Evolutionary conservation across 2,329 filamentous ascomycete species (phyloP), one percentile per base, ranked within the genome.

Genomic region (Emergomyces orientalis): DNA sequence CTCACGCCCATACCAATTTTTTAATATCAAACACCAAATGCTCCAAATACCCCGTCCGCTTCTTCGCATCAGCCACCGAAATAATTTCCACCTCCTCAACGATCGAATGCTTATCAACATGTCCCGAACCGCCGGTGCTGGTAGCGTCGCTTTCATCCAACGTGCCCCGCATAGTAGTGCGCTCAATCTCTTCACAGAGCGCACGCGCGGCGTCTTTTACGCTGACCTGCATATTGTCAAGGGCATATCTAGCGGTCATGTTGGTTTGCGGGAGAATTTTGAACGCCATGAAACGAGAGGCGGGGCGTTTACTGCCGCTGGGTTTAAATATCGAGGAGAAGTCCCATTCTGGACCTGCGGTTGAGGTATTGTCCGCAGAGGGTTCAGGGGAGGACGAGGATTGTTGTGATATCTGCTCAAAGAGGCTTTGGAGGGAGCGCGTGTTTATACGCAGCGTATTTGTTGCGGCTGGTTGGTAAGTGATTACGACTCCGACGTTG

Each of bases 1-100:
- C 27, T 75, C 70, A 85, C 2, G 82, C 81, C 94, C 94, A 97
- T 14, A 99, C 91, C 73, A 97, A 77, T 80, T 90, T 96, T 84
- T 96, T 97, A 70, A 97, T 82, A 64, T 88, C 89, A 79, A 97
- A 91, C 1, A 91, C 90, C 71, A 95, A 77, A 73, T 93, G 88
- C 76, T 97, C 93, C 60, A 97, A 74, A 69, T 95, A 81, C 0
- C 91, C 90, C 0, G 93, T 97, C 65, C 88, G 91, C 79, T 84
- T 89, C 81, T 85, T 93, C 63, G 94, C 94, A 71, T 97, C 91
- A 1, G 85, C 86, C 61, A 96, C 74, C 30, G 87, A 90, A 60
- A 99, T 90, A 60, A 99, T 90, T 69, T 93, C 88, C 49, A 78
- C 78, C 63, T 86, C 77, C 64, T 85, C 79, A 2, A 86, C 76